Evolutionary conservation across 2,329 filamentous ascomycete genomes (phyloP), one percentile per base, ranked within the genome.

Genomic region (Pseudogymnoascus sp.): DNA sequence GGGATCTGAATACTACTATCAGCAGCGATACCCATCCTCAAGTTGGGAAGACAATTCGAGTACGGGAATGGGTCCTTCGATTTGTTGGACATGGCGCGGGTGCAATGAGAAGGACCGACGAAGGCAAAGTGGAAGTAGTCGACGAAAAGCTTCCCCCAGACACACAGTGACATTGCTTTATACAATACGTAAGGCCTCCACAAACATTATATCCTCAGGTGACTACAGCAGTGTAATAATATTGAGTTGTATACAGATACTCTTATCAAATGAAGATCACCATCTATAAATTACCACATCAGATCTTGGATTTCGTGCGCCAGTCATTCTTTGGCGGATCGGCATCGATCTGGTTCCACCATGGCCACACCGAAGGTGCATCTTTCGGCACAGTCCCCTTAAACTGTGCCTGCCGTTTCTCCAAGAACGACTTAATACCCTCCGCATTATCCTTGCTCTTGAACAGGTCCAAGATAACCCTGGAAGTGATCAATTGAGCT

Each of bases 21-120:
- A 57, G 65, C 0, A 65, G 68, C n/a, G 65, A 65, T 6, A 71
- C 71, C 10, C 75, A 81, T 65, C 80, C 80, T 16, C 84, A 90
- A 70, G 70, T 86, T 6, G 77, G 80, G 28, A 93, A 90, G 75
- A 82, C 89, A 23, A 81, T 78, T 67, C 80, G 80, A 60, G 90
- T 96, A 37, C 85, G 83, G 69, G 84, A 89, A 67, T 97, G 92
- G 92, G 84, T 91, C 7, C 75, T 86, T 64, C 79, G 80, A 39
- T 95, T 93, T 75, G 85, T 96, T 62, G 81, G 79, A 13, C 69
- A 70, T 23, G 61, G 70, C 39, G 60, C 43, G 60, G 60, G 43
- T 14, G 68, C 36, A 57, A 68, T 37, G 62, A 62, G 63, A 64
- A 63, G 51, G 39, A 66, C 21, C 16, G 64, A 62, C 19, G 39